These are phyloP conservation scores for Aphanomyces cochlioides DNA, from an alignment of 352 stramenopile species.

Conservation along the genomic window DNA sequence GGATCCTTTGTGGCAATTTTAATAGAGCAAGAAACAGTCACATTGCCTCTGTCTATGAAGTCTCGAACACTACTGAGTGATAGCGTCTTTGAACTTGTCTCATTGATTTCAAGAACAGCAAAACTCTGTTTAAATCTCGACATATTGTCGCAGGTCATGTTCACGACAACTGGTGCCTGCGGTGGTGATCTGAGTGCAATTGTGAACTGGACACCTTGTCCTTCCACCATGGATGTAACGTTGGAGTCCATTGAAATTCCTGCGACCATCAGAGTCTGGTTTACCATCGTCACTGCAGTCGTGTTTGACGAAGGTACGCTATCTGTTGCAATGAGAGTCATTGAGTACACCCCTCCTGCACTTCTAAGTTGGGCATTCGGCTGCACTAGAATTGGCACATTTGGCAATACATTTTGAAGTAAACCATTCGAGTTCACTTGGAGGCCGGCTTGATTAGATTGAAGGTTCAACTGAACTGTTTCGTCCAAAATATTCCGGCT, in stretches of 20 bases:
- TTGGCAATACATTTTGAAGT: neutral
- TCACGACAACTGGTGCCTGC: neutral
- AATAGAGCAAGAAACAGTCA: slow-evolving; percentile 1
- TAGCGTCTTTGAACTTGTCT: neutral
- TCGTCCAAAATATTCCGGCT: neutral
- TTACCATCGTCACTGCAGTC: neutral
- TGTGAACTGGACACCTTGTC: neutral
- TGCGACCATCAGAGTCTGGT: slow-evolving; percentile 12
- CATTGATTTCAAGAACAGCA: neutral
- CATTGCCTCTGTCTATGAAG: slow-evolving; percentile 11
- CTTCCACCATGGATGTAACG: slow-evolving; percentile 1
- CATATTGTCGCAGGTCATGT: neutral
- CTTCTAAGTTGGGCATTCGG: neutral
- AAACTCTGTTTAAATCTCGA: neutral
- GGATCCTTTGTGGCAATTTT: neutral
- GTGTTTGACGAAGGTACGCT: slow-evolving; percentile 9
- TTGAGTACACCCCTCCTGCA: neutral
- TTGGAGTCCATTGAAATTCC: slow-evolving; percentile 3
- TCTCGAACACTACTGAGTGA: neutral
- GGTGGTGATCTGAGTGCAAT: neutral
- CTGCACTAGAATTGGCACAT: neutral
- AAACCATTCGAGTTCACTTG: neutral
- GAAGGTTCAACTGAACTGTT: neutral
- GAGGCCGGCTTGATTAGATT: neutral
- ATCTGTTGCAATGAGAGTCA: neutral